Percentiles rank a stretch among this genome's conserved stretches.
phyloP scores from a whole-genome alignment of 2,329 filamentous ascomycete genomes.

The Exophiala lecanii-corni region DNA sequence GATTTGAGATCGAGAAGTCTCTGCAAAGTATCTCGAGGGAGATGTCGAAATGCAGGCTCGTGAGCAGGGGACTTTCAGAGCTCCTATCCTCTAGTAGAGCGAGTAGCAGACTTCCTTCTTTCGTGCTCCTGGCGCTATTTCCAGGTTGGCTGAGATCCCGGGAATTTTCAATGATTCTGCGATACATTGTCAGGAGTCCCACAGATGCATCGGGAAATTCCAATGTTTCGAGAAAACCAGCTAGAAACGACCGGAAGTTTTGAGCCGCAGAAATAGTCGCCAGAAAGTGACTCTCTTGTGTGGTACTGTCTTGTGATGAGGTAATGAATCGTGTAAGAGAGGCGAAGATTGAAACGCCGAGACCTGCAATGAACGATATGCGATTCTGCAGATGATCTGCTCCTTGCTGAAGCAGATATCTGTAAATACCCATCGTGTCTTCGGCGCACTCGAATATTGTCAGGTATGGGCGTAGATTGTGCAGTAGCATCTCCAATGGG shows the following conservation, averaged over 20 bases:
- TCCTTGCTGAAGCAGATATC: constrained; percentile 74
- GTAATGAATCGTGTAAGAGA: constrained; percentile 72
- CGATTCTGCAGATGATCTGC: constrained; percentile 57
- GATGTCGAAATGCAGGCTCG: constrained; percentile 62
- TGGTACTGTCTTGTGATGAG: constrained; percentile 71
- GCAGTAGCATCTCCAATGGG: constrained; percentile 83
- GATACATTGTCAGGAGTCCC: constrained; percentile 21
- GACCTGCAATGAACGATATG: constrained; percentile 75
- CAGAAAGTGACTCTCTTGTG: constrained; percentile 77
- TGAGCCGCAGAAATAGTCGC: constrained; percentile 71
- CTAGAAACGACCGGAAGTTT: constrained; percentile 74
- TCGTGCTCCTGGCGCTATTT: constrained; percentile 62
- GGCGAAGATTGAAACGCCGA: constrained; percentile 71
- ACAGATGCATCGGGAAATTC: constrained; percentile 48
- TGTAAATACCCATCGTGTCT: constrained; percentile 79
- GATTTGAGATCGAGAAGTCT: constrained; percentile 62
- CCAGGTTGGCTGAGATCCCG: constrained; percentile 63
- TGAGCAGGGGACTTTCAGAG: constrained; percentile 60
- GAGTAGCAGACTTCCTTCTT: constrained; percentile 77
- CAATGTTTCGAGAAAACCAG: constrained; percentile 62
- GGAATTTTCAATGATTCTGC: constrained; percentile 61
- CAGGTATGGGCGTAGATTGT: constrained; percentile 71
- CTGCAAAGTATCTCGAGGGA: constrained; percentile 70
- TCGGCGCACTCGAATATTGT: constrained; percentile 83
- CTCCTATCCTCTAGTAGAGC: constrained; percentile 72